phyloP scores from a whole-genome alignment of 106 monocot genomes.

The Apostasia ramifera region DNA sequence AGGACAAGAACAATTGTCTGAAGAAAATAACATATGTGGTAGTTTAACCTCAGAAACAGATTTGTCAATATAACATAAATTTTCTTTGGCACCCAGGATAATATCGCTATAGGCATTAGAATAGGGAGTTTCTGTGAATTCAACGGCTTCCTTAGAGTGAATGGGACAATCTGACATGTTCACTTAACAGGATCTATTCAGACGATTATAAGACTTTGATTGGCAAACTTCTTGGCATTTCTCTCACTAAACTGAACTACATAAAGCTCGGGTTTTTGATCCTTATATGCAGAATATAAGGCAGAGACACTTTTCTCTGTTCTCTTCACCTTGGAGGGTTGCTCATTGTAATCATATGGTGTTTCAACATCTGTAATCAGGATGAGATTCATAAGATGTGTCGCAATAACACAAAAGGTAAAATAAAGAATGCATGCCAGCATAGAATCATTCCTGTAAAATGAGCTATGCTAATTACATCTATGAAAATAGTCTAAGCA shows the following conservation, averaged over 20 bases:
- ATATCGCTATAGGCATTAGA: conserved; percentile 1
- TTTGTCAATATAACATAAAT: conserved; percentile 28
- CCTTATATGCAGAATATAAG: background rate
- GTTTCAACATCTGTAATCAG: conserved; percentile 25
- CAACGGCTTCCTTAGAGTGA: background rate
- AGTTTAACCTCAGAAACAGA: conserved; percentile 29
- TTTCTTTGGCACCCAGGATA: conserved; percentile 3
- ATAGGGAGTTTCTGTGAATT: conserved; percentile 5
- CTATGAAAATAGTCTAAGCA: too few relatives aligned
- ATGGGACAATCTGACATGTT: background rate
- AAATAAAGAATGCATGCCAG: too few relatives aligned
- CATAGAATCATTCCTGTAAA: too few relatives aligned
- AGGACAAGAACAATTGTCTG: conserved; percentile 19
- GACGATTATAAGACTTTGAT: background rate
- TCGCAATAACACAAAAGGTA: too few relatives aligned
- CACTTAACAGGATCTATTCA: background rate
- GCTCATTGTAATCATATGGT: conserved; percentile 6
- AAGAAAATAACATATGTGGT: conserved; percentile 28
- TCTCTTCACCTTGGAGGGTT: conserved; percentile 9
- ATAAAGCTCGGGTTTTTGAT: background rate
- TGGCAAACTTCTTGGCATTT: background rate
- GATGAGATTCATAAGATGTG: background rate
- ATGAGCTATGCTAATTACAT: too few relatives aligned
- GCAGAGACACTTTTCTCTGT: background rate
- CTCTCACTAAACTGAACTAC: background rate